A percentile compares a stretch with the other conserved stretches of the same genome.
Conservation (phyloP, 140 eudicot genomes). For the Erigeron philadelphicus region DNA sequence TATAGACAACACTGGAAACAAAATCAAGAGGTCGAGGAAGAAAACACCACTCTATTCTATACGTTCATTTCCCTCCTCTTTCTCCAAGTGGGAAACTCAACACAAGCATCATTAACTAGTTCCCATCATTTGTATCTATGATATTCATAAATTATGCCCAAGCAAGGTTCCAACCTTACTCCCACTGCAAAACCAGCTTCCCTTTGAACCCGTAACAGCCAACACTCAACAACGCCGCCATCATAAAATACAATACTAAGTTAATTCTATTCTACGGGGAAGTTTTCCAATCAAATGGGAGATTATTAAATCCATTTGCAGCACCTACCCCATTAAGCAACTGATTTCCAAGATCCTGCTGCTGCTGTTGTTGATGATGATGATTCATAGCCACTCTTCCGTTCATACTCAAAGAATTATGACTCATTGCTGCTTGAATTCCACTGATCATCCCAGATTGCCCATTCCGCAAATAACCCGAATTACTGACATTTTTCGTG, state of each 20-base stretch:
- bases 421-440: slow-evolving; percentile 38
- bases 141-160: slow-evolving; percentile 2
- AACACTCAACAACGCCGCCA: slow-evolving; percentile 5
- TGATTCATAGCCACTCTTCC: slow-evolving; percentile 56
- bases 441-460: slow-evolving; percentile 12
- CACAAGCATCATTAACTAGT: slow-evolving; percentile 10
- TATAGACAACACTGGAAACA: slow-evolving; percentile 21
- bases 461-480: slow-evolving; percentile 40
- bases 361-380: slow-evolving; percentile 30
- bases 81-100: slow-evolving; percentile 19
- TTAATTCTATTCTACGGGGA: slow-evolving; percentile 35
- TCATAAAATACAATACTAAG: neutral
- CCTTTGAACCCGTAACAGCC: slow-evolving; percentile 9
- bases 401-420: slow-evolving; percentile 50
- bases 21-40: slow-evolving; percentile 20
- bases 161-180: slow-evolving; percentile 6
- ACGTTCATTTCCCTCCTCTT: slow-evolving; percentile 4
- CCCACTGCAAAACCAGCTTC: slow-evolving; percentile 14
- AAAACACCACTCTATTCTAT: slow-evolving; percentile 18
- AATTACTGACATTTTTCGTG: slow-evolving; percentile 14
- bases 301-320: slow-evolving; percentile 62
- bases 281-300: slow-evolving; percentile 79
- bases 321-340: slow-evolving; percentile 64
- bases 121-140: slow-evolving; percentile 18
- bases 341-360: slow-evolving; percentile 59